Evolutionary conservation across 208 protist genomes (phyloP).

Genomic region (Leishmania amazonensis): DNA sequence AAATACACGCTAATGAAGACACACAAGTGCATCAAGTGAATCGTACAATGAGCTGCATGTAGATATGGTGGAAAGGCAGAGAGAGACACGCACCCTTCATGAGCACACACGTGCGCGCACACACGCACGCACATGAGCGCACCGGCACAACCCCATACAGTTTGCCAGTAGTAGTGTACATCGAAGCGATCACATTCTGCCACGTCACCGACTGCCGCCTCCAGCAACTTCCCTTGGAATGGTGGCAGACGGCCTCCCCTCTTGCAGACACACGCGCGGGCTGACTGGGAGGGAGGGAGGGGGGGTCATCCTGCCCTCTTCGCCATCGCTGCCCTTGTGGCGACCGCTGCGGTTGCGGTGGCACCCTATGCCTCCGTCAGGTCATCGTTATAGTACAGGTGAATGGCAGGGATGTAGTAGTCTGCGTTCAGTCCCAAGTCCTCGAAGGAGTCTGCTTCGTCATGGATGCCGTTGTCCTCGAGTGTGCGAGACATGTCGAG

Average conservation of each 20-base stretch:
- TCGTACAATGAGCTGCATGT: not conserved
- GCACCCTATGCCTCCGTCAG: constrained; percentile 74
- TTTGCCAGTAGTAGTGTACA: constrained; percentile 7
- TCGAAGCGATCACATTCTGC: constrained; percentile 8
- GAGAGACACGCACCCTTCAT: not conserved
- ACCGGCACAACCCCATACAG: not conserved
- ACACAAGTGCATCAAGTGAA: not conserved
- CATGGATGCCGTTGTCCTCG: constrained; percentile 88
- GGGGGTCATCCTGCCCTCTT: not conserved
- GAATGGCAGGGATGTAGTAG: constrained; percentile 92
- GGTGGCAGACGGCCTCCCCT: not conserved
- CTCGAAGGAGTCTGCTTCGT: constrained; percentile 92
- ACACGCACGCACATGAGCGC: not conserved
- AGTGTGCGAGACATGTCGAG: constrained; percentile 91
- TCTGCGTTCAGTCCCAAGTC: constrained; percentile 88
- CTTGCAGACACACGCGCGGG: not conserved
- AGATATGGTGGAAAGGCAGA: not conserved
- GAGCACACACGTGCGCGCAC: not conserved
- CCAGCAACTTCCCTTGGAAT: not conserved
- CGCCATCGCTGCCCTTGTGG: not conserved
- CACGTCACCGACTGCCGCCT: not conserved
- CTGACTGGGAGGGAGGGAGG: not conserved
- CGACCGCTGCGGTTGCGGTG: not conserved
- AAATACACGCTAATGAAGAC: not conserved
- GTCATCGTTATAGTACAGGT: constrained; percentile 95